Evolutionary conservation across 2,329 filamentous ascomycete genomes (phyloP), one percentile per base, ranked within the genome.

Genomic region (Xylaria sp.): DNA sequence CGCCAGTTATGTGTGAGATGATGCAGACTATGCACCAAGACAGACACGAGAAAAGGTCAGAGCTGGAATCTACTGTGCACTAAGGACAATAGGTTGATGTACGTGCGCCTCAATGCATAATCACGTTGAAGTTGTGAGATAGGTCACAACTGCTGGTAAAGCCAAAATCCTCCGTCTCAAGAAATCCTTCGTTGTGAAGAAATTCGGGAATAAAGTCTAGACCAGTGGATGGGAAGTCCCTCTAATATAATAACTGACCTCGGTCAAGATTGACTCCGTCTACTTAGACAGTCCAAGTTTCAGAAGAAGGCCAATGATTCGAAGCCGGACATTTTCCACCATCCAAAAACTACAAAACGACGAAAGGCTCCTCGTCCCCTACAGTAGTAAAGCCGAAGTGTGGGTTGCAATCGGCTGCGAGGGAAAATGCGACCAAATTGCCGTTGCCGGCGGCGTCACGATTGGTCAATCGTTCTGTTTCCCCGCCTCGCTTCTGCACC

Each of bases 401-500:
- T 31, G 56, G 56, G 56, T 33, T 59, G 38, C 38, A 59, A 46
- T 28, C 56, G 26, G 20, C 7, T 58, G n/a, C 7, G 56, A 33
- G 15, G 40, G 56, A 40, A 56, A 60, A 31, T 11, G n/a, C 49
- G 40, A 57, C 13, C 15, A 62, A 62, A 56, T 36, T 42, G 36
- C 54, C 54, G 54, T 56, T 3, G 54, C 40, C 15, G 23, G 26
- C 36, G 1, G 20, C 11, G 38, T 7, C 26, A 33, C n/a, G 17
- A 68, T 66, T 66, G 66, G 66, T 17, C 31, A 63, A 42, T 59
- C 3, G 17, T 5, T 9, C 3, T 28, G 40, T 11, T 48, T 31
- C 51, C 66, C 46, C 59, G 63, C 59, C 26, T 66, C 63, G 58
- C 63, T 59, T 66, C 2, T 38, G 31, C 5, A 53, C 17, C 58